Base-by-base conservation (phyloP, 2,329 filamentous ascomycete genomes). In the Thelonectria rubi region DNA sequence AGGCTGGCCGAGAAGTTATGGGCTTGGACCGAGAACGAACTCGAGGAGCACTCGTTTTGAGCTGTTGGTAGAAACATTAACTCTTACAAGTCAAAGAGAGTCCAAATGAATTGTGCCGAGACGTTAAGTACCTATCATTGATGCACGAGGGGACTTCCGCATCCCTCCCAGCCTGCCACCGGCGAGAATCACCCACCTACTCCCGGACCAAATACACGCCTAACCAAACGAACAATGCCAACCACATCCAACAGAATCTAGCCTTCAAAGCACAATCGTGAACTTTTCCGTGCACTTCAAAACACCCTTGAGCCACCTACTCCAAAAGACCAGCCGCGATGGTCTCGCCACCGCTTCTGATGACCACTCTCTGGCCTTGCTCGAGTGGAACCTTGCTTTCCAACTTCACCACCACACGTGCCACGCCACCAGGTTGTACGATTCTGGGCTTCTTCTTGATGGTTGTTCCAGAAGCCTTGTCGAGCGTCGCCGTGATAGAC, bases 291-390 rank as follows among this genome's bases (percentile, higher is more conserved):
- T 9, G 10, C 26, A 30, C 15, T 47, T 32, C 15, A 6, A 15
- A 10, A 26, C 42, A 10, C 8, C 21, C 14, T n/a, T n/a, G 10
- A 46, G 32, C 42, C 51, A 42, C 15, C 26, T 79, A 90, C 74
- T 97, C 94, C 69, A 98, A 78, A 65, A 97, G 79, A 2, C 95
- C 95, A 39, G 94, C 93, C 11, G 93, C 95, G 61, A 98, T 85
- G 2, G 95, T 98, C 68, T 90, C 86, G 1, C 95, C 95, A 53
- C 88, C 88, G 66, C 88, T 88, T 63, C 95, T 84, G 53, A 99
- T 78, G 26, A 98, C 91, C 46, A 99, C 87, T 67, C 93, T 85
- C 66, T 90, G 89, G 0, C 91, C 92, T 15, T 85, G 84, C 76
- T 97, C 95, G 48, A 98, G 76, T 15, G 95, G 93, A 55, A 95